phyloP scores from a whole-genome alignment of 108 stramenopile species.

The Skeletonema menzelii region DNA sequence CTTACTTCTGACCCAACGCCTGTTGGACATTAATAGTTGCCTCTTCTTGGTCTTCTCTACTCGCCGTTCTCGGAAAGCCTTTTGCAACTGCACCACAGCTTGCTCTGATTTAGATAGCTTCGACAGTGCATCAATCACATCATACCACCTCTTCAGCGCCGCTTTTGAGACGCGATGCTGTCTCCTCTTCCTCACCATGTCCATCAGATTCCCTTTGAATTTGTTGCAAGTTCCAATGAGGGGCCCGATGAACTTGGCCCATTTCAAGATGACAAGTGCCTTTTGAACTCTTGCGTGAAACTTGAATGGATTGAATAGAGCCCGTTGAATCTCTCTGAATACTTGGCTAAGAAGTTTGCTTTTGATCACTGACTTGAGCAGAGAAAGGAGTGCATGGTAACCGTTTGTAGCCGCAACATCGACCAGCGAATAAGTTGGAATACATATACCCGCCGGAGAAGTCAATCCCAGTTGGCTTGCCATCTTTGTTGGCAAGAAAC shows the following conservation, averaged over 20 bases:
- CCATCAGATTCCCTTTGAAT: conserved; percentile 50
- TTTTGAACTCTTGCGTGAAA: conserved; percentile 25
- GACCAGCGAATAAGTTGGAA: conserved; percentile 27
- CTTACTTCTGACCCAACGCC: conserved; percentile 20
- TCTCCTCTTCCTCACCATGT: conserved; percentile 47
- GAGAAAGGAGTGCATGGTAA: conserved; percentile 1
- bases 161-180: conserved; percentile 46
- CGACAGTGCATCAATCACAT: conserved; percentile 28
- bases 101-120: conserved; percentile 29
- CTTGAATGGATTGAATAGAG: conserved; percentile 33
- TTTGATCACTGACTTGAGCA: conserved; percentile 17
- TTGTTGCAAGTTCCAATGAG: conserved; percentile 70
- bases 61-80: conserved; percentile 44
- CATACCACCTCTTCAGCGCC: conserved; percentile 34
- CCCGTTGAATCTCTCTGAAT: conserved; percentile 18
- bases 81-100: conserved; percentile 62
- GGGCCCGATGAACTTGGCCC: conserved; percentile 68
- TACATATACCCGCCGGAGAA: neutral
- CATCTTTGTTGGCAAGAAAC: conserved; percentile 4
- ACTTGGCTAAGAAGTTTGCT: conserved; percentile 22
- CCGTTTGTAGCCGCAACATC: conserved; percentile 13
- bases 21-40: conserved; percentile 28
- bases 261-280: conserved; percentile 43
- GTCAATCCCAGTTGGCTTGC: conserved; percentile 4
- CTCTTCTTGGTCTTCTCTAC: conserved; percentile 36